Evolutionary conservation across 2,329 filamentous ascomycete species (phyloP).

Genomic region (Lachnellula occidentalis): DNA sequence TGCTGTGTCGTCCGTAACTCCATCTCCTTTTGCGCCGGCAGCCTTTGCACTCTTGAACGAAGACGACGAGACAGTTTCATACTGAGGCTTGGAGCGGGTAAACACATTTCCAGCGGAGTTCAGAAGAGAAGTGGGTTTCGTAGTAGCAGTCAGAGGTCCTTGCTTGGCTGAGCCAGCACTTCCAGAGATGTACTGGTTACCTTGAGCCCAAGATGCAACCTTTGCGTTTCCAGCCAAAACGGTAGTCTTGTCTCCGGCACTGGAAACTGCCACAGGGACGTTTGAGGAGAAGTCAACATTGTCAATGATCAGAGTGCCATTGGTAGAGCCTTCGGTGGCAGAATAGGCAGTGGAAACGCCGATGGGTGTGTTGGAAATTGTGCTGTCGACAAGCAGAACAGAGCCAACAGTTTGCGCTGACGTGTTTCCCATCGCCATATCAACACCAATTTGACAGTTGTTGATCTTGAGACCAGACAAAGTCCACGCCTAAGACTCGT

Average conservation of each 20-base stretch:
- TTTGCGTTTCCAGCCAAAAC: conserved; percentile 66
- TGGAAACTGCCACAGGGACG: conserved; percentile 61
- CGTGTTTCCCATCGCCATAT: conserved; percentile 64
- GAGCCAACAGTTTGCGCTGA: conserved; percentile 76
- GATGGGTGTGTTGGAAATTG: conserved; percentile 67
- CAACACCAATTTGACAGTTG: conserved; percentile 68
- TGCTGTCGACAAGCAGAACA: conserved; percentile 75
- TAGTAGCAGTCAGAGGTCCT: conserved; percentile 46
- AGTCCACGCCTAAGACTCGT: conserved; percentile 52
- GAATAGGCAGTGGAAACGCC: conserved; percentile 74
- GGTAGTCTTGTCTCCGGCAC: conserved; percentile 47
- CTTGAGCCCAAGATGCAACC: conserved; percentile 72
- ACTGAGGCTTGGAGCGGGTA: conserved; percentile 85
- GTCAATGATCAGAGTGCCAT: conserved; percentile 78
- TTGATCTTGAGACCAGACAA: conserved; percentile 73
- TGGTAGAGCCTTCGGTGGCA: conserved; percentile 56
- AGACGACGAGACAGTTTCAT: conserved; percentile 59
- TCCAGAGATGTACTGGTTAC: conserved; percentile 58
- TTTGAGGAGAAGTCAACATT: conserved; percentile 76
- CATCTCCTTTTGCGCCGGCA: conserved; percentile 81
- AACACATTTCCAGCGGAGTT: conserved; percentile 62
- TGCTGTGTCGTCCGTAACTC: conserved; percentile 77
- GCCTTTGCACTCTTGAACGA: conserved; percentile 80
- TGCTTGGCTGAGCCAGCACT: conserved; percentile 48
- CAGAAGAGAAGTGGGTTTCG: conserved; percentile 64